Base-by-base conservation (phyloP, 2,329 filamentous ascomycete genomes). In the Xenosphaeropsis pyriputrescens region DNA sequence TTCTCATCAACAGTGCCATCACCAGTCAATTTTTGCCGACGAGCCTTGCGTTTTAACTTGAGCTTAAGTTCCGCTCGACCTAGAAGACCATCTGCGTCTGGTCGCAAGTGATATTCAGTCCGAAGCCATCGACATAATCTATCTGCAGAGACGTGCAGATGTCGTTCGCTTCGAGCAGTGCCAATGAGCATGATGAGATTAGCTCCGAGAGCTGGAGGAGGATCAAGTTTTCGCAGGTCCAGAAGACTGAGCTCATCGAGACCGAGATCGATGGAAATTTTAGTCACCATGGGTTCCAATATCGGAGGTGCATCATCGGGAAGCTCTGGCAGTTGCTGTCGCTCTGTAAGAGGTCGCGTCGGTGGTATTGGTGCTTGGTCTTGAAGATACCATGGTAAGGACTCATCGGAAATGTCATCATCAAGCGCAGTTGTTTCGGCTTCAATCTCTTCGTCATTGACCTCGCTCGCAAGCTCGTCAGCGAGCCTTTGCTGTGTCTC, bases 111-210 rank as follows among this genome's bases (percentile, higher is more conserved):
- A 57, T 85, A 74, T 11, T 75, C 72, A 32, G 70, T 76, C 37
- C 86, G 71, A 33, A 95, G 62, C 81, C 85, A 95, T 41, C 89
- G 74, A 45, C 88, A 85, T 18, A 94, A 71, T n/a, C 85, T 75
- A 52, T 93, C 86, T 0, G 88, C 85, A 1, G 85, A 85, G 16
- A 94, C 80, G 53, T 94, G 89, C 29, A 98, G 65, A 61, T 98
- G 91, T 37, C 89, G 86, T 57, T 95, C 85, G 50, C 85, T 93
- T 41, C 91, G 79, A 12, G 89, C 85, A 7, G 86, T 94, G 31
- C 82, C 86, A 45, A 98, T 75, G 19, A 98, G 61, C 91, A 96
- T 96, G 38, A 98, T 70, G 18, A 95, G 68, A 50, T 89, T 88
- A 2, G 84, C 75, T 2, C 91, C 91, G 1, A 98, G 69, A 0